Evolutionary conservation across 768 basidiomycete genomes (phyloP).

Genomic region (Favolaschia claudopus): DNA sequence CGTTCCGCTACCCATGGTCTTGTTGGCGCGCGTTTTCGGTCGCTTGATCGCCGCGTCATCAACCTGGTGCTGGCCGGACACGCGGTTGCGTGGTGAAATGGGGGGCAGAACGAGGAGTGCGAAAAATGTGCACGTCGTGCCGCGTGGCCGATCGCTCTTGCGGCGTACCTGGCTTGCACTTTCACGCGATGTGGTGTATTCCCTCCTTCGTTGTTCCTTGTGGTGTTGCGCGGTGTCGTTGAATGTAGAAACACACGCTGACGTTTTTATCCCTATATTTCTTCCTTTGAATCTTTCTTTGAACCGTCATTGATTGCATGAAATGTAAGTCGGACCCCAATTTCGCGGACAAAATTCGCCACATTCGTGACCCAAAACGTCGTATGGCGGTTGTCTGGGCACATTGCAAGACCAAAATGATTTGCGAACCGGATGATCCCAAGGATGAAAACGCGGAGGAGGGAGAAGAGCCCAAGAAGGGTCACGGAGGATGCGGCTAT

Average conservation of each 20-base stretch:
- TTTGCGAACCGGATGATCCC: slow-evolving; percentile 88
- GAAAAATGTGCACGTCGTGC: slow-evolving; percentile 57
- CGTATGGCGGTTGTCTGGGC: slow-evolving; percentile 89
- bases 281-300: slow-evolving; percentile 41
- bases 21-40: slow-evolving; percentile 82
- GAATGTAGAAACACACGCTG: slow-evolving; percentile 60
- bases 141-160: slow-evolving; percentile 56
- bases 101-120: slow-evolving; percentile 98
- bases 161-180: slow-evolving; percentile 68
- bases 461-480: slow-evolving; percentile 79
- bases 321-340: slow-evolving; percentile 80
- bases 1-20: slow-evolving; percentile 78
- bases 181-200: slow-evolving; percentile 62
- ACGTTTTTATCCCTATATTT: slow-evolving; percentile 69
- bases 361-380: slow-evolving; percentile 84
- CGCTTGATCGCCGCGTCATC: slow-evolving; percentile 91
- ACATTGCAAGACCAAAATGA: slow-evolving; percentile 87
- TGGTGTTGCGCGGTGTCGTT: slow-evolving; percentile 35
- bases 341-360: slow-evolving; percentile 88
- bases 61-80: slow-evolving; percentile 83
- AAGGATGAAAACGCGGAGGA: slow-evolving; percentile 85
- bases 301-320: slow-evolving; percentile 31
- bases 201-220: slow-evolving; percentile 65
- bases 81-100: slow-evolving; percentile 94
- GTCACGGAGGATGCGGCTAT: slow-evolving; percentile 98